Evolutionary conservation across 164 flowering plant genomes (phyloP).

Genomic region (Echeveria elegans): DNA sequence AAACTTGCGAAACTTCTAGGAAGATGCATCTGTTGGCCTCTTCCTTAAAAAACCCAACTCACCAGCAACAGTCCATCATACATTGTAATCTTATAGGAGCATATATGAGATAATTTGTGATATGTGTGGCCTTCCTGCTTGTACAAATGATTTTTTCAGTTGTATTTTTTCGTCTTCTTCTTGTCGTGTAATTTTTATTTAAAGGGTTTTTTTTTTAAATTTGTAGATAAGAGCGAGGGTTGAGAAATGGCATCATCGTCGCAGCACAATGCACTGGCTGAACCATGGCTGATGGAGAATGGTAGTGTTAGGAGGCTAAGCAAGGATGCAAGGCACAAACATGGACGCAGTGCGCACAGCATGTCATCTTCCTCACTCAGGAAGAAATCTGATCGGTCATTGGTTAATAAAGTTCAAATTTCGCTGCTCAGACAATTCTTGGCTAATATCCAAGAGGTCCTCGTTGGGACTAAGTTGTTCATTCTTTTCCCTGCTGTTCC

Average conservation of each 20-base stretch:
- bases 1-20: too few relatives aligned
- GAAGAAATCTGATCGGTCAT: conserved; percentile 52
- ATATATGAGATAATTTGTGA: too few relatives aligned
- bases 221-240: background rate
- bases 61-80: too few relatives aligned
- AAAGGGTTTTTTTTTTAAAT: background rate
- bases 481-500: conserved; percentile 51
- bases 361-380: conserved; percentile 67
- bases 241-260: background rate
- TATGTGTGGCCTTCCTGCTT: too few relatives aligned
- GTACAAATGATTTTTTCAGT: too few relatives aligned
- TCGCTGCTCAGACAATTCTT: conserved; percentile 23
- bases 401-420: conserved; percentile 31
- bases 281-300: conserved; percentile 36
- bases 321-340: conserved; percentile 42
- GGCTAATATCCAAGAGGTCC: conserved; percentile 53
- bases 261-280: conserved; percentile 8
- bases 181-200: too few relatives aligned
- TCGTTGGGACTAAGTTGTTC: conserved; percentile 51
- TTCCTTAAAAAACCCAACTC: too few relatives aligned
- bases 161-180: background rate
- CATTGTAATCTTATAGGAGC: too few relatives aligned
- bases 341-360: conserved; percentile 54
- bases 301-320: conserved; percentile 31
- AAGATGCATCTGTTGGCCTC: too few relatives aligned